Conservation (phyloP, 352 stramenopile species). For the Globisporangium megalacanthum region DNA sequence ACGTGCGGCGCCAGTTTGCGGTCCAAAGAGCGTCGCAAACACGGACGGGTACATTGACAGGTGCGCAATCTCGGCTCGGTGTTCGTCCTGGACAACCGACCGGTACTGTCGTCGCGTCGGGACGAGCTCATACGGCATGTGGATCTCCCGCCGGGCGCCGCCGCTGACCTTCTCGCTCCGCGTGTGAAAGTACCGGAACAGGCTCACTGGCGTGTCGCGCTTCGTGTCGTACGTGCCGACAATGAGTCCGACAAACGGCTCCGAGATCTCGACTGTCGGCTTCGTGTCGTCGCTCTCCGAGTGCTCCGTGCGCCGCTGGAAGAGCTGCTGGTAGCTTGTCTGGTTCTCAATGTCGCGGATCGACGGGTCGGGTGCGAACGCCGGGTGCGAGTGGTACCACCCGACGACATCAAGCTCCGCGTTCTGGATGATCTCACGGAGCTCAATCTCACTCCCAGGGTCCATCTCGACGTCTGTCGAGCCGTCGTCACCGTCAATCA, state of each 20-base stretch:
- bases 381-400: constrained; percentile 95
- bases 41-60: constrained; percentile 43
- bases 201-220: constrained; percentile 56
- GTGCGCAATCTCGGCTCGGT: constrained; percentile 18
- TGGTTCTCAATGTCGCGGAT: constrained; percentile 95
- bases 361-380: constrained; percentile 90
- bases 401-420: constrained; percentile 89
- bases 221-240: constrained; percentile 91
- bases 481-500: constrained; percentile 86
- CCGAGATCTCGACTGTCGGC: constrained; percentile 20
- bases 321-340: constrained; percentile 89
- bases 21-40: constrained; percentile 12
- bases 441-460: constrained; percentile 87
- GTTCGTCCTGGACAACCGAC: constrained; percentile 41
- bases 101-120: constrained; percentile 44
- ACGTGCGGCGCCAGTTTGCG: not conserved
- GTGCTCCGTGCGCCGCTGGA: constrained; percentile 41
- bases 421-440: constrained; percentile 88
- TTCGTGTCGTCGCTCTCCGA: constrained; percentile 13
- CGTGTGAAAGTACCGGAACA: constrained; percentile 86
- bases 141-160: constrained; percentile 37
- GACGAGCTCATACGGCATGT: constrained; percentile 68
- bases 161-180: constrained; percentile 64
- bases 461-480: constrained; percentile 95
- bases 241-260: constrained; percentile 94